phyloP scores from a whole-genome alignment of 257 asterid species.

The Anisodus acutangulus region DNA sequence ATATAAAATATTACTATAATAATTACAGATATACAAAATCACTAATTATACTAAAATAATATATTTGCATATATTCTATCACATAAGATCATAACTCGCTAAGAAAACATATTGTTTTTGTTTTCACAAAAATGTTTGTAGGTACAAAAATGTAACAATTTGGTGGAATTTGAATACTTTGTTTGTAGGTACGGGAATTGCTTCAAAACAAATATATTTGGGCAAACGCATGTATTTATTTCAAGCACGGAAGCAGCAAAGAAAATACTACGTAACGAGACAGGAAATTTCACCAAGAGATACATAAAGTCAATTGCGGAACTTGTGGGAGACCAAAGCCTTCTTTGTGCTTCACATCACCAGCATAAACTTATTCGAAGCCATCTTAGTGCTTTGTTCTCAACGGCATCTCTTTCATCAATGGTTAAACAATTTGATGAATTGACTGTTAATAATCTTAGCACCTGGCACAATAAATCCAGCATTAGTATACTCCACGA shows the following conservation, averaged over 20 bases:
- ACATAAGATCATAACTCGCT: no score
- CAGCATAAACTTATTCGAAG: not conserved
- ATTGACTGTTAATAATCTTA: not conserved
- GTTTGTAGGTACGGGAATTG: not conserved
- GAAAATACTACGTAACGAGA: not conserved
- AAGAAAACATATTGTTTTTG: no score
- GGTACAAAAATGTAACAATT: no score
- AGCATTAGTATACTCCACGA: not conserved
- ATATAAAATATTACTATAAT: no score
- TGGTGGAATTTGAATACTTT: not conserved
- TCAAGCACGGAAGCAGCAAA: not conserved
- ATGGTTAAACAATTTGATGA: conserved; percentile 23
- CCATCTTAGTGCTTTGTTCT: not conserved
- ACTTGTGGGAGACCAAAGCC: not conserved
- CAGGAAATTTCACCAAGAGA: not conserved
- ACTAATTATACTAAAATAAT: no score
- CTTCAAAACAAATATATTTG: not conserved
- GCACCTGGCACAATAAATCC: not conserved
- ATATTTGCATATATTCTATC: no score
- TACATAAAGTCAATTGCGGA: not conserved
- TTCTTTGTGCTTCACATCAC: conserved; percentile 12
- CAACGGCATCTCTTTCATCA: not conserved
- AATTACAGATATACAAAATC: no score
- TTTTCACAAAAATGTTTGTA: no score
- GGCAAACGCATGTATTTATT: conserved; percentile 17